These are phyloP conservation scores for Paralagenidium karlingii DNA, from an alignment of 352 stramenopile genomes.

Conservation along the genomic window DNA sequence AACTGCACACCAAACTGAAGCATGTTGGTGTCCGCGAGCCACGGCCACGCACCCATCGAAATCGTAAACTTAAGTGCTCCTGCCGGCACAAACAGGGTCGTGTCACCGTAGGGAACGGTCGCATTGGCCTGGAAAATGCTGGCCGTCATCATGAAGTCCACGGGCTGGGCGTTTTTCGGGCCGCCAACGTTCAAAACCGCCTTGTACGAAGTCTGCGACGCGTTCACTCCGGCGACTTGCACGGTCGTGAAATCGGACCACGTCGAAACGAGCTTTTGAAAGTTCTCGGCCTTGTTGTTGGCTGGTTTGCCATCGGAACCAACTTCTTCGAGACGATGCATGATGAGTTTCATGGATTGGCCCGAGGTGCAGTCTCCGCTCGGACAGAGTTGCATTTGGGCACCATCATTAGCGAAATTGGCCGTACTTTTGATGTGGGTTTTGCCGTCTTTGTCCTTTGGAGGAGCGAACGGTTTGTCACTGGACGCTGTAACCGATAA, in stretches of 20 bases:
- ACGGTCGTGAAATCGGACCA: constrained; percentile 13
- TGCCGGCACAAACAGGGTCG: constrained; percentile 15
- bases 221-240: constrained; percentile 6
- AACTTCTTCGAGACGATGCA: constrained; percentile 18
- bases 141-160: constrained; percentile 20
- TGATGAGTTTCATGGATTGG: too few relatives aligned
- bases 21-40: constrained; percentile 8
- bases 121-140: constrained; percentile 16
- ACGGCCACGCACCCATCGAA: constrained; percentile 16
- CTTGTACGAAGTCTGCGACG: constrained; percentile 14
- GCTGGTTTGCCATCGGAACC: constrained; percentile 1
- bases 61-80: constrained; percentile 30
- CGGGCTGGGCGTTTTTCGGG: neutral
- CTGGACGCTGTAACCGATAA: too few relatives aligned
- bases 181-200: constrained; percentile 4
- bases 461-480: too few relatives aligned
- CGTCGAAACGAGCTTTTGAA: constrained; percentile 9
- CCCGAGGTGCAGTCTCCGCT: constrained; percentile 6
- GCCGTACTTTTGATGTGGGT: constrained; percentile 21
- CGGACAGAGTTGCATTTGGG: constrained; percentile 26
- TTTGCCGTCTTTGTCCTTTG: too few relatives aligned
- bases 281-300: constrained; percentile 8
- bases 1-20: constrained; percentile 17
- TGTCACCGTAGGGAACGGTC: constrained; percentile 16
- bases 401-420: constrained; percentile 15